Evolutionary conservation across 495 filamentous ascomycete species (phyloP).

Genomic region (Penicillium flavigenum): DNA sequence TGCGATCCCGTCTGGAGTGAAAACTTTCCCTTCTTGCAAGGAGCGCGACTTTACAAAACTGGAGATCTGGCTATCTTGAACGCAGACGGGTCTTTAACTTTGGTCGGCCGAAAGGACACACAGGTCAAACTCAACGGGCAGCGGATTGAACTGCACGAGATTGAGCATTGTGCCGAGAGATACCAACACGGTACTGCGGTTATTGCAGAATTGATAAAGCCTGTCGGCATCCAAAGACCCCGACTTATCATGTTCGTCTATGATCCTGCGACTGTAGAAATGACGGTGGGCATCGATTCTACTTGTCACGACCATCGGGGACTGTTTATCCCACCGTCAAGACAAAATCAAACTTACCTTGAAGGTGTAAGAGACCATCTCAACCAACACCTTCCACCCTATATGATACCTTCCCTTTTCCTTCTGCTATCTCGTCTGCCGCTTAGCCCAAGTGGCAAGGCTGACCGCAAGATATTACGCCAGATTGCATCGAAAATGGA

Average conservation of each 20-base stretch:
- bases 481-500: background rate
- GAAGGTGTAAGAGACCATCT: conserved; percentile 31
- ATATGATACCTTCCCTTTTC: conserved; percentile 44
- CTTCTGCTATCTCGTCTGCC: conserved; percentile 25
- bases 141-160: conserved; percentile 1
- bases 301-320: background rate
- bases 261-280: conserved; percentile 1
- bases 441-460: background rate
- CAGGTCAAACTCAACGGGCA: background rate
- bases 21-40: conserved; percentile 23
- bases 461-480: background rate
- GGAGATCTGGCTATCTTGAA: conserved; percentile 52
- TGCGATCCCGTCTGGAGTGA: conserved; percentile 42
- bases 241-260: background rate
- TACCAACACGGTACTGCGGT: background rate
- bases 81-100: conserved; percentile 43
- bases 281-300: background rate
- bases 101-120: conserved; percentile 34
- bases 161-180: conserved; percentile 2
- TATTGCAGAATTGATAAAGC: background rate
- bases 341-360: conserved; percentile 4
- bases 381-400: conserved; percentile 24
- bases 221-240: background rate
- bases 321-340: background rate
- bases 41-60: conserved; percentile 45